phyloP scores from a whole-genome alignment of 768 basidiomycete species.

The Trametes maxima region DNA sequence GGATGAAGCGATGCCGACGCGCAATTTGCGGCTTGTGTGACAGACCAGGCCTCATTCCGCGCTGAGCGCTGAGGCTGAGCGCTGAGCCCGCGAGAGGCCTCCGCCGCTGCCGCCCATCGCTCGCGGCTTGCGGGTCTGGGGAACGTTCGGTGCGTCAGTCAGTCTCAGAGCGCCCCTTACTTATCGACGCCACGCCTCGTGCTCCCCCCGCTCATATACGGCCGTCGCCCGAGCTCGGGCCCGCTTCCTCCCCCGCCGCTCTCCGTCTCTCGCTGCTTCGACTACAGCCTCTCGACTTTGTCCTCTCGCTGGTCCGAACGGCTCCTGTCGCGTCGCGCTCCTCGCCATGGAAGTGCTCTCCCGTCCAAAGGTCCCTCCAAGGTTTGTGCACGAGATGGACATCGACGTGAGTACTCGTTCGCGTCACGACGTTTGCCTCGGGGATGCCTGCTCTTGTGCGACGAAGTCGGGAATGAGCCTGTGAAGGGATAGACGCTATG shows the following conservation, averaged over 20 bases:
- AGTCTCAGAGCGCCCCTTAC: background rate
- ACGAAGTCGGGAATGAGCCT: background rate
- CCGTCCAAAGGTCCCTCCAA: slow-evolving; percentile 1
- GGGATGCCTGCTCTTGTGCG: no score
- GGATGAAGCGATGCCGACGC: slow-evolving; percentile 3
- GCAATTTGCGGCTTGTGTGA: background rate
- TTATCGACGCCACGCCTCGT: slow-evolving; percentile 20
- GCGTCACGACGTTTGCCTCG: background rate
- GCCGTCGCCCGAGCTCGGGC: background rate
- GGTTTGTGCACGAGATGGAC: background rate
- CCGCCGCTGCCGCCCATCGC: no score
- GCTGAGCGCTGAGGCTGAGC: no score
- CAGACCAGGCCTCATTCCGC: background rate
- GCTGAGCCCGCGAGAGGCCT: background rate
- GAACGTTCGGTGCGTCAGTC: background rate
- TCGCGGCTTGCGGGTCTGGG: no score
- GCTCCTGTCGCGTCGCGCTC: no score
- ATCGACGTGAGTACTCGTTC: slow-evolving; percentile 1
- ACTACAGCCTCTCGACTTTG: background rate
- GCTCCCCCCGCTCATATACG: slow-evolving; percentile 2
- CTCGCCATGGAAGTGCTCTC: slow-evolving; percentile 12
- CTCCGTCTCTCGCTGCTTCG: background rate
- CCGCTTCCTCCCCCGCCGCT: background rate
- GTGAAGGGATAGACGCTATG: background rate
- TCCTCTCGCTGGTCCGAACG: background rate